Evolutionary conservation across 2,329 filamentous ascomycete genomes (phyloP).

Genomic region (Ustilaginoidea virens): DNA sequence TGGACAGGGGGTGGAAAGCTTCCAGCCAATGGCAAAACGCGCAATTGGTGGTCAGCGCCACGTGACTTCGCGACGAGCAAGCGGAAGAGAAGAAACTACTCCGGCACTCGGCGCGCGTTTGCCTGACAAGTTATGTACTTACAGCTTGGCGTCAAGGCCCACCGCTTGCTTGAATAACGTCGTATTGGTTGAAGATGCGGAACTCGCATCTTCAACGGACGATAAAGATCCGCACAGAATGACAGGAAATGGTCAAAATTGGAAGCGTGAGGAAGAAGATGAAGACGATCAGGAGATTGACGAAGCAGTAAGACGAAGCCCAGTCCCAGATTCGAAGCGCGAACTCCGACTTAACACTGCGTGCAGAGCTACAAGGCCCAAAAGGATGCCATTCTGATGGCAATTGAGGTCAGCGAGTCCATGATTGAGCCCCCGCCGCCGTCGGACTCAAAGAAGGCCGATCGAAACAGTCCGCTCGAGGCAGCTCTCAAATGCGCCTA

Average conservation of each 20-base stretch:
- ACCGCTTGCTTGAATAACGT: too few species aligned
- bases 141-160: too few species aligned
- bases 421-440: slow-evolving; percentile 61
- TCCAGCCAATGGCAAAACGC: not conserved
- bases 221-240: slow-evolving; percentile 10
- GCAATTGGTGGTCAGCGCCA: not conserved
- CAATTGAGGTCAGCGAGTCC: slow-evolving; percentile 77
- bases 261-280: slow-evolving; percentile 42
- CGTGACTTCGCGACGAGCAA: not conserved
- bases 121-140: too few species aligned
- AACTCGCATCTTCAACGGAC: too few species aligned
- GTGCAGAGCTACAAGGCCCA: slow-evolving; percentile 69
- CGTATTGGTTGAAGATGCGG: too few species aligned
- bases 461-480: slow-evolving; percentile 60
- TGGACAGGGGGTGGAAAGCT: not conserved
- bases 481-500: slow-evolving; percentile 91
- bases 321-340: not conserved
- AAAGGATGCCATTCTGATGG: slow-evolving; percentile 97
- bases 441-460: slow-evolving; percentile 56
- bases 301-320: slow-evolving; percentile 39
- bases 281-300: slow-evolving; percentile 46
- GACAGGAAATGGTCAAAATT: slow-evolving; percentile 23
- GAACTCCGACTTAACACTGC: slow-evolving; percentile 1
- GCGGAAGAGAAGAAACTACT: not conserved
- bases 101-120: not conserved